These are phyloP conservation scores for apple (Malus domestica) DNA, from an alignment of 306 rosid genomes.

Conservation along the genomic window DNA sequence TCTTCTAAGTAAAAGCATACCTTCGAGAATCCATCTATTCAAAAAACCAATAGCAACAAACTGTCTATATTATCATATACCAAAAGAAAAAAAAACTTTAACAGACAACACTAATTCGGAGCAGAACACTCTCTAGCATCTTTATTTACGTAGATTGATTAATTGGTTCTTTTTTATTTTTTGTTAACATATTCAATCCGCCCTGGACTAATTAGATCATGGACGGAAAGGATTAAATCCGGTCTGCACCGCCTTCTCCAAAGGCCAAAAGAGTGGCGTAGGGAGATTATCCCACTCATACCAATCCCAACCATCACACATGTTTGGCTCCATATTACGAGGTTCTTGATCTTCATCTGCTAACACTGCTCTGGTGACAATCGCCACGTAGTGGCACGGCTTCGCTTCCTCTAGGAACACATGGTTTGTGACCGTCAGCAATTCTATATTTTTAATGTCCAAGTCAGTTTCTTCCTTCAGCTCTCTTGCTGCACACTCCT, in stretches of 20 bases:
- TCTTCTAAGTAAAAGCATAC: too few relatives aligned
- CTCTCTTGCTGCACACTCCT: constrained; percentile 64
- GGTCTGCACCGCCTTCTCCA: constrained; percentile 32
- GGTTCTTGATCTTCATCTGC: constrained; percentile 28
- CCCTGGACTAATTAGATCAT: neutral
- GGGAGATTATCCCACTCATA: constrained; percentile 51
- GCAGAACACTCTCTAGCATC: neutral
- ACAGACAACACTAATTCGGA: neutral
- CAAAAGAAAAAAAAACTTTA: too few relatives aligned
- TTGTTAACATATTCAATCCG: neutral
- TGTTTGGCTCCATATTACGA: constrained; percentile 42
- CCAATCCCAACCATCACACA: constrained; percentile 83
- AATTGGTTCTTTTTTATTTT: neutral
- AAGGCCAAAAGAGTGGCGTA: constrained; percentile 51
- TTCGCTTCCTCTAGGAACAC: constrained; percentile 28
- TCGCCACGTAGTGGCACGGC: constrained; percentile 48
- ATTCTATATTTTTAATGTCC: constrained; percentile 29
- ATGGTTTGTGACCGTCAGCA: constrained; percentile 45
- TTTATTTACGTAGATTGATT: neutral
- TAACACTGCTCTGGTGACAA: constrained; percentile 34
- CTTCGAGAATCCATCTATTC: too few relatives aligned
- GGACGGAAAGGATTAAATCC: constrained; percentile 47
- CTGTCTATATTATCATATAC: too few relatives aligned
- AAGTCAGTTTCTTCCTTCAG: constrained; percentile 67
- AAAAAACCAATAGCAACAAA: too few relatives aligned